Evolutionary conservation across 768 basidiomycete species (phyloP), one percentile per base, ranked within the genome.

Genomic region (Fomitopsis pulvina): DNA sequence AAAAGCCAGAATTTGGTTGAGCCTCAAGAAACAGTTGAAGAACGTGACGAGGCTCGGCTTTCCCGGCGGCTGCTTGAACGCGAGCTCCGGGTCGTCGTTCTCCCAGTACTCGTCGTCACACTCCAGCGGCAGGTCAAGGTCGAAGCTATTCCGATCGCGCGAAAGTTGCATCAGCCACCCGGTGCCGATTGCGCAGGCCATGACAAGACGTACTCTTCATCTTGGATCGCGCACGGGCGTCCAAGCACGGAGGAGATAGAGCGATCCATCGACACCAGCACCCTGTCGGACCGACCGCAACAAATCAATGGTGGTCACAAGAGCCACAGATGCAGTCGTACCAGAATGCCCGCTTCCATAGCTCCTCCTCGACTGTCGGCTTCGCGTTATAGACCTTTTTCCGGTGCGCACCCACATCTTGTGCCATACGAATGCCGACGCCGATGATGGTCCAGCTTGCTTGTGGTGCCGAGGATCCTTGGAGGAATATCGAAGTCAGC

Each of bases 71-170:
- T 89, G 87, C 47, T 77, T 69, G 64, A 85, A 88, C 16, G 73
- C 75, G 34, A 74, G 69, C 2, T 72, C 68, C 0, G 78, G 78
- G 53, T 82, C 81, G 25, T 69, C 66, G 32, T 66, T 67, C 16
- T 80, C 74, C 89, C 88, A 93, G 60, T 81, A 90, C 53, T 83
- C 79, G 57, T 86, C 84, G 55, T 94, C 88, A 12, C 92, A 83
- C 63, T 91, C 88, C 5, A 87, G 73, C 34, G 88, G 88, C 28
- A 81, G 66, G 46, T 88, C 87, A 5, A 85, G 69, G 55, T 92
- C 87, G 57, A 87, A 83, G 57, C 86, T 88, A 55, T 10, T 18
- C 12, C 11, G 30, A 25, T 10, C 32, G 8, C 32, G 22, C 12
- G 4, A 45, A 2, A 29, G 9, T 21, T 11, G 8, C 16, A 22